phyloP scores from a whole-genome alignment of 2,329 filamentous ascomycete species.

The Pseudogymnoascus sp. region DNA sequence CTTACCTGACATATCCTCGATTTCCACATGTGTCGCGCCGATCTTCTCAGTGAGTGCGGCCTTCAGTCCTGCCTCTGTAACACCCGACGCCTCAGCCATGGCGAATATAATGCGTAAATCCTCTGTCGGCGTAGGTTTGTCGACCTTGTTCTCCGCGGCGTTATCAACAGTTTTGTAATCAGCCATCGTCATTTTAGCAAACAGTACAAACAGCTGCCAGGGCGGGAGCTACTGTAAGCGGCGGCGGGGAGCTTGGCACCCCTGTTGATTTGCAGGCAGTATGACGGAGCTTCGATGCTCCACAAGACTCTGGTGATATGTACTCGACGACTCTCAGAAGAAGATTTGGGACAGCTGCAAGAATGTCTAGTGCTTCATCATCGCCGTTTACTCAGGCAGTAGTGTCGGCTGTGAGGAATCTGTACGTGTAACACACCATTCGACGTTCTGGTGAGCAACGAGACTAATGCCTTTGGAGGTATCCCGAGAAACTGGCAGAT shows the following conservation, averaged over 20 bases:
- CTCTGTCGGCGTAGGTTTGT: constrained; percentile 17
- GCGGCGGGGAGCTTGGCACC: constrained; percentile 8
- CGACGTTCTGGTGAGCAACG: neutral
- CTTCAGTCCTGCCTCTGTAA: constrained; percentile 68
- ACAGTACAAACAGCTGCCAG: constrained; percentile 27
- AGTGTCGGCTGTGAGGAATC: constrained; percentile 68
- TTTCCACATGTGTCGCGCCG: constrained; percentile 71
- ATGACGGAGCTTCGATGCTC: constrained; percentile 1
- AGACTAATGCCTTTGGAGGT: constrained; percentile 45
- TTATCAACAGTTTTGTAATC: constrained; percentile 16
- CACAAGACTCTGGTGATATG: neutral
- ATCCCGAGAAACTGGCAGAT: constrained; percentile 83
- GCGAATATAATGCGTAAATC: constrained; percentile 26
- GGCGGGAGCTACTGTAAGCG: constrained; percentile 7
- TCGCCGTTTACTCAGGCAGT: constrained; percentile 56
- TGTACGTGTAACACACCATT: constrained; percentile 47
- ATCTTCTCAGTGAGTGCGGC: constrained; percentile 63
- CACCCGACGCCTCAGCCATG: constrained; percentile 51
- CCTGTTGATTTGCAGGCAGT: neutral
- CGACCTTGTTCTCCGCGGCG: constrained; percentile 17
- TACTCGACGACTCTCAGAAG: constrained; percentile 1
- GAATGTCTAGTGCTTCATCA: constrained; percentile 19
- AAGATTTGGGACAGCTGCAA: constrained; percentile 11
- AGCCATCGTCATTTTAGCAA: constrained; percentile 35
- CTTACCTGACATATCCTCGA: constrained; percentile 87